Conservation (phyloP, 495 filamentous ascomycete species). For the Aspergillus hancockii region DNA sequence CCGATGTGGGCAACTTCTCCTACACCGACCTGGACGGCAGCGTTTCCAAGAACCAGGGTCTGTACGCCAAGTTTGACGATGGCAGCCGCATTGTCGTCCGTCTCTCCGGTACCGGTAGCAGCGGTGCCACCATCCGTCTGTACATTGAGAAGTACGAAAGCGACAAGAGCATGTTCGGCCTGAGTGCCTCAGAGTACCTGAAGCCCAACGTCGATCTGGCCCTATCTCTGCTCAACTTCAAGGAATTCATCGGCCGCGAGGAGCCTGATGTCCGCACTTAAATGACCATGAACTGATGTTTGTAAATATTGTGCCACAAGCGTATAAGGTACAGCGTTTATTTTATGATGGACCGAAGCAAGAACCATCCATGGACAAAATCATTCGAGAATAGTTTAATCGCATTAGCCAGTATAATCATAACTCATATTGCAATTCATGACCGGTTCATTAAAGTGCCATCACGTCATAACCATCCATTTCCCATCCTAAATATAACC, state of each 20-base stretch:
- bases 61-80: constrained; percentile 92
- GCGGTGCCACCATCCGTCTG: constrained; percentile 91
- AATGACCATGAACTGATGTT: constrained; percentile 9
- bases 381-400: constrained; percentile 1
- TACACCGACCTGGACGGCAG: constrained; percentile 97
- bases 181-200: constrained; percentile 92
- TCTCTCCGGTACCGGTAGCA: constrained; percentile 90
- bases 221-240: constrained; percentile 79
- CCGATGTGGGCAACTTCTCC: constrained; percentile 89
- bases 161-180: constrained; percentile 70
- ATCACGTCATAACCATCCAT: not conserved
- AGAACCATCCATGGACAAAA: not conserved
- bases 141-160: constrained; percentile 91
- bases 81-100: constrained; percentile 93
- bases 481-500: constrained; percentile 9
- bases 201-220: constrained; percentile 84
- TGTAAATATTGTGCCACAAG: not conserved
- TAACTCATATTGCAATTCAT: not conserved
- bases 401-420: constrained; percentile 1
- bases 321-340: not conserved
- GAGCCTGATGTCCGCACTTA: constrained; percentile 96
- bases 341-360: not conserved
- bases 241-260: constrained; percentile 84
- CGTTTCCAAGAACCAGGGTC: constrained; percentile 91
- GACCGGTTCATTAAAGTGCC: not conserved